Percentiles rank a stretch among this genome's conserved stretches.
phyloP scores from a whole-genome alignment of 805 yeast species.

The Candida koratica region DNA sequence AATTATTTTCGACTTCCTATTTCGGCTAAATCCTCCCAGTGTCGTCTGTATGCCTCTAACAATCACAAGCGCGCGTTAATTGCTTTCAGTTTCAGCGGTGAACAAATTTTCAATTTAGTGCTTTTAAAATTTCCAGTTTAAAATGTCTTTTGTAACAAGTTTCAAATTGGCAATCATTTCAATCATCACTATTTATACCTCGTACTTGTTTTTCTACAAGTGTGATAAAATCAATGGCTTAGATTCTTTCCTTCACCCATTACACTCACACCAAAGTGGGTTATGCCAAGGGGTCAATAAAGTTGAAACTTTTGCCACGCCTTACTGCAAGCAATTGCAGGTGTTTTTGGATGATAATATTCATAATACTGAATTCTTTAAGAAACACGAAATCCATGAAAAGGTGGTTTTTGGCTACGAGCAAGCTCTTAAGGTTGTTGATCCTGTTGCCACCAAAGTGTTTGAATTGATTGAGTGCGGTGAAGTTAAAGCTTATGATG shows the following conservation, averaged over 20 bases:
- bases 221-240: conserved; percentile 32
- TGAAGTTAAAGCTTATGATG: conserved; percentile 30
- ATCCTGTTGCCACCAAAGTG: conserved; percentile 30
- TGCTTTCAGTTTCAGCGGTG: conserved; percentile 8
- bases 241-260: conserved; percentile 35
- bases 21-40: conserved; percentile 3
- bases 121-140: no score
- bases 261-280: conserved; percentile 31
- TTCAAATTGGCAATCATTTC: conserved; percentile 18
- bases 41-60: neutral
- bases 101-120: conserved; percentile 8
- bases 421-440: conserved; percentile 17
- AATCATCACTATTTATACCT: conserved; percentile 28
- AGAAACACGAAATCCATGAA: conserved; percentile 28
- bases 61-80: conserved; percentile 10
- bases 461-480: conserved; percentile 32
- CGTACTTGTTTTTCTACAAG: conserved; percentile 39
- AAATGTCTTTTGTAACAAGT: conserved; percentile 9
- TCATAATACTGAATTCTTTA: conserved; percentile 33
- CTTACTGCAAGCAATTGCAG: conserved; percentile 26
- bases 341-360: conserved; percentile 34
- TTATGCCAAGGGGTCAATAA: conserved; percentile 32
- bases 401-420: conserved; percentile 22
- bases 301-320: conserved; percentile 26
- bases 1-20: no score